Evolutionary conservation across 2,329 filamentous ascomycete species (phyloP).

Genomic region (Paraconiothyrium brasiliense): DNA sequence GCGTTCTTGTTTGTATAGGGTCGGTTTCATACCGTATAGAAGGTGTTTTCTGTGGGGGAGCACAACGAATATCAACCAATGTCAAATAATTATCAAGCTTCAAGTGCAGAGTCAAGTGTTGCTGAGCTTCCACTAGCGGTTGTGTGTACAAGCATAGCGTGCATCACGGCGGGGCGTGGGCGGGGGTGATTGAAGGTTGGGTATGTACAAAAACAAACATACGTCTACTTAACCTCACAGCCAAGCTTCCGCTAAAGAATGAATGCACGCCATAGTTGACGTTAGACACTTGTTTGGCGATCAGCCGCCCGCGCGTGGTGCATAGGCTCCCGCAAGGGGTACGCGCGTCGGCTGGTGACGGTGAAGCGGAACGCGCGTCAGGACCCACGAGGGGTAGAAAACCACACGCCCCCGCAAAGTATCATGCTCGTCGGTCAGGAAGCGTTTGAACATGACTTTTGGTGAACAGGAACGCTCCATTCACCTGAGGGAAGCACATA

Average conservation of each 20-base stretch:
- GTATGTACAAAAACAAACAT: neutral
- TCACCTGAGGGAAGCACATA: too few species aligned
- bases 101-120: too few species aligned
- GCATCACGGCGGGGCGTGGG: too few species aligned
- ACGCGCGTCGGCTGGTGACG: neutral
- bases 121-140: too few species aligned
- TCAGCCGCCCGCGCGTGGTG: neutral
- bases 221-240: neutral
- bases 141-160: neutral
- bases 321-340: neutral
- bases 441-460: too few species aligned
- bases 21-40: neutral
- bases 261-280: neutral
- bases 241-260: neutral
- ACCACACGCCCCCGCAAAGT: too few species aligned
- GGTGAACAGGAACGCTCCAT: too few species aligned
- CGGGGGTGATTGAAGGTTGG: too few species aligned
- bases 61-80: neutral
- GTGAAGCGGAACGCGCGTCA: neutral
- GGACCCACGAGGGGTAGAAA: neutral
- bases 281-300: neutral
- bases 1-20: constrained; percentile 1
- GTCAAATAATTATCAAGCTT: neutral
- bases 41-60: neutral
- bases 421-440: too few species aligned